Base-by-base conservation (phyloP, 495 filamentous ascomycete genomes). In the Margaritispora aquatica region DNA sequence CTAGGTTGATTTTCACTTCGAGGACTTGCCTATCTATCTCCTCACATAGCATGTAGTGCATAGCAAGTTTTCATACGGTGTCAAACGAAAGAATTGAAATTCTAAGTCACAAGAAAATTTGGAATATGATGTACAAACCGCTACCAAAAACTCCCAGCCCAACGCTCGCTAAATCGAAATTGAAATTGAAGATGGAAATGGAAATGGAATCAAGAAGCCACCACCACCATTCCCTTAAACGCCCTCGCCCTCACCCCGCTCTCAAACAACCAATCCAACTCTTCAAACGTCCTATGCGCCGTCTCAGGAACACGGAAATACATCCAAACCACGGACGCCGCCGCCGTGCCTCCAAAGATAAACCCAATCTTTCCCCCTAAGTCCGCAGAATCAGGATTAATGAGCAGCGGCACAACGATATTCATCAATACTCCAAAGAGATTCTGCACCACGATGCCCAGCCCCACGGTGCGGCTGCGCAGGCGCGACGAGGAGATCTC, bases 261-360 rank as follows among this genome's bases (percentile, higher is more conserved):
- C 71, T 88, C 79, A 68, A 90, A 91, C 34, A 91, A 75, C 23
- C 86, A 50, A 65, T 90, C 86, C 57, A 91, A 69, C 68, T 90
- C 88, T 11, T 84, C 86, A 64, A 86, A 91, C 0, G 84, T 80
- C 44, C 86, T 80, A 13, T 84, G 86, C 1, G 73, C 71, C 0
- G 88, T 87, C 63, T 90, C 88, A 0, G 86, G 88, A 2, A 91
- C 79, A 13, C 87, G 82, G 76, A 89, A 89, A 71, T 80, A 89
- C 0, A 80, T 78, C 71, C 87, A 89, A 2, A 88, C 69, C 54
- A 50, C 26, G 23, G 23, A 27, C 29, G 48, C 19, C 19, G 58
- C 11, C 19, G 77, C 79, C 11, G 83, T 66, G 0, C 79, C 83
- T 10, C 79, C 83, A 68, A 83, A 88, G 66, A 88, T 82, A 65